phyloP scores from a whole-genome alignment of 2,329 filamentous ascomycete species.

The Albophoma yamanashiensis region DNA sequence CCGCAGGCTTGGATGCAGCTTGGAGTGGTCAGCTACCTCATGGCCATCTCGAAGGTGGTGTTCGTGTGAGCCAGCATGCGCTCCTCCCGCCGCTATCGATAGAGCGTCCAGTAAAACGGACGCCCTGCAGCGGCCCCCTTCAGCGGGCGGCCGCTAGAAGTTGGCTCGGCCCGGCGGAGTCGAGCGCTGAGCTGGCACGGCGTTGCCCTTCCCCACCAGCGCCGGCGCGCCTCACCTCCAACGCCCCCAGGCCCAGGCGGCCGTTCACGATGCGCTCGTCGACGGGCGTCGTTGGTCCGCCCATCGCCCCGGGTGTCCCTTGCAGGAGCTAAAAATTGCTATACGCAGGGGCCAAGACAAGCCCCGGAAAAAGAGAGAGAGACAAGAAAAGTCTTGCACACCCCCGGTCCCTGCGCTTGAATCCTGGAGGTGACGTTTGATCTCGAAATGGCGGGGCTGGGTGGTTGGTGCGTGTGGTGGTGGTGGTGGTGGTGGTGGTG shows the following conservation, averaged over 20 bases:
- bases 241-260: neutral
- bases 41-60: neutral
- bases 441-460: slow-evolving; percentile 16
- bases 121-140: neutral
- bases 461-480: neutral
- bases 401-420: neutral
- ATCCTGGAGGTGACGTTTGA: neutral
- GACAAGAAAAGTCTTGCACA: neutral
- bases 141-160: neutral
- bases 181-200: neutral
- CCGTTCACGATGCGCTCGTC: neutral
- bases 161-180: neutral
- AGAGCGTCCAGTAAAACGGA: neutral
- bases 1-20: neutral
- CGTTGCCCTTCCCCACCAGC: neutral
- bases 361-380: neutral
- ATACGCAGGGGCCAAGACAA: neutral
- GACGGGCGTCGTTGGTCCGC: neutral
- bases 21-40: neutral
- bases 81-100: neutral
- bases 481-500: slow-evolving; percentile 4
- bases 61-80: neutral
- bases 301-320: neutral
- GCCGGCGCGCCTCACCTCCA: neutral
- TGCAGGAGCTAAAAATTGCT: neutral